phyloP scores from a whole-genome alignment of 1,284 basidiomycete genomes.

The Cutaneotrichosporon curvatum region DNA sequence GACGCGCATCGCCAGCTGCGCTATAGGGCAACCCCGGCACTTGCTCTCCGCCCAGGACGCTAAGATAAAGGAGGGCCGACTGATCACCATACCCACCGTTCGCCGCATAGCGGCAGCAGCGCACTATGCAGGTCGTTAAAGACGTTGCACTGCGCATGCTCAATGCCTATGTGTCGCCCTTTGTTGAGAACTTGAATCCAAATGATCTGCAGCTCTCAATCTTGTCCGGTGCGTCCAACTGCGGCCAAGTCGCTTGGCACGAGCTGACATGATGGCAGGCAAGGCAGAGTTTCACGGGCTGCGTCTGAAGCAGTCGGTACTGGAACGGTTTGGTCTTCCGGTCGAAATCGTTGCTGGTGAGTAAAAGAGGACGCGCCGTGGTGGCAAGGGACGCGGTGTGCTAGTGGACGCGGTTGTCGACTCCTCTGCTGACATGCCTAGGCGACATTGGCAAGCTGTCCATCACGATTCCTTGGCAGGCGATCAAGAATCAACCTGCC shows the following conservation, averaged over 20 bases:
- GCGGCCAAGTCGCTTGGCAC: background rate
- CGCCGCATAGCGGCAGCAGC: slow-evolving; percentile 3
- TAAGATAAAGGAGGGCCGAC: no score
- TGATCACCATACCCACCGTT: background rate
- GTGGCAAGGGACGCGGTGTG: background rate
- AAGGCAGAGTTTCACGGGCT: slow-evolving; percentile 75
- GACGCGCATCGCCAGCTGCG: no score
- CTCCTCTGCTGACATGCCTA: slow-evolving; percentile 46
- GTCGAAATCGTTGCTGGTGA: slow-evolving; percentile 90
- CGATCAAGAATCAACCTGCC: slow-evolving; percentile 86
- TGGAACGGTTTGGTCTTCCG: slow-evolving; percentile 94
- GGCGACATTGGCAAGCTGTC: slow-evolving; percentile 89
- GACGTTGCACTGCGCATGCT: slow-evolving; percentile 52
- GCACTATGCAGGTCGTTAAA: slow-evolving; percentile 40
- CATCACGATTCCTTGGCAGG: slow-evolving; percentile 90
- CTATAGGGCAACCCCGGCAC: no score
- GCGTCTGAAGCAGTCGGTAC: slow-evolving; percentile 82
- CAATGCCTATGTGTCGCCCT: slow-evolving; percentile 87
- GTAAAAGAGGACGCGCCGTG: slow-evolving; percentile 6
- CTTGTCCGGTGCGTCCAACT: slow-evolving; percentile 60
- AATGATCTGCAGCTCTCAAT: slow-evolving; percentile 94
- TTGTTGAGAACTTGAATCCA: slow-evolving; percentile 94
- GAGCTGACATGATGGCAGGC: slow-evolving; percentile 51
- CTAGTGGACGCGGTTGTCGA: no score
- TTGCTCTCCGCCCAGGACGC: no score